Evolutionary conservation across 192 early-diverging fungal genomes (phyloP), one percentile per base, ranked within the genome.

Genomic region (Backusella morwellensis): DNA sequence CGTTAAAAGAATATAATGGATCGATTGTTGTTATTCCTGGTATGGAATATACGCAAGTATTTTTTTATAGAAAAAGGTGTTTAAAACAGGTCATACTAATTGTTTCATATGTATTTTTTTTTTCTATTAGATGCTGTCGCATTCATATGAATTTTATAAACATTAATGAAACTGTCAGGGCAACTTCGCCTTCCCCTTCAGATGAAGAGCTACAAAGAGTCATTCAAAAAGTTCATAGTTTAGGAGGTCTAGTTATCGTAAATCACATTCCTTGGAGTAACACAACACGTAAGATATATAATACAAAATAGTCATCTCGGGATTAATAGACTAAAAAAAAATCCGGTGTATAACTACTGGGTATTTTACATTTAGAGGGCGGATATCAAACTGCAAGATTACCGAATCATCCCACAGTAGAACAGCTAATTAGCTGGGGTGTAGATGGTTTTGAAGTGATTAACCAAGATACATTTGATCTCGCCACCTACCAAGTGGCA

Each of bases 201-300:
- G 89, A 94, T 68, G 82, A 90, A 38, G 86, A 92, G 6, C 71
- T 94, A 11, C 80, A 82, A 75, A 66, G 72, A 15, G 90, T 87
- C 0, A 94, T 94, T 54, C 75, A 83, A 36, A 82, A 83, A 70
- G 84, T 86, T 12, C 92, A 94, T 76, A 84, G 83, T 44, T 70
- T 92, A 19, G 92, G 92, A 44, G 92, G 92, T 0, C 71, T 94
- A 15, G 92, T 90, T 0, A 90, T 92, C 67, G 90, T 92, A 4
- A 94, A 94, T 79, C 92, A 94, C 76, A 92, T 94, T 68, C 92
- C 92, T 0, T 94, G 92, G 92, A 90, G 89, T 70, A 92, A 91
- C 78, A 81, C 83, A 5, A 91, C 90, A 40, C 83, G 87, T 87
- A 81, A 56, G 21, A 19, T 50, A 44, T 44, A 66, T 63, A 63